phyloP scores from a whole-genome alignment of 2,329 filamentous ascomycete genomes.

The Sporothrix luriei region DNA sequence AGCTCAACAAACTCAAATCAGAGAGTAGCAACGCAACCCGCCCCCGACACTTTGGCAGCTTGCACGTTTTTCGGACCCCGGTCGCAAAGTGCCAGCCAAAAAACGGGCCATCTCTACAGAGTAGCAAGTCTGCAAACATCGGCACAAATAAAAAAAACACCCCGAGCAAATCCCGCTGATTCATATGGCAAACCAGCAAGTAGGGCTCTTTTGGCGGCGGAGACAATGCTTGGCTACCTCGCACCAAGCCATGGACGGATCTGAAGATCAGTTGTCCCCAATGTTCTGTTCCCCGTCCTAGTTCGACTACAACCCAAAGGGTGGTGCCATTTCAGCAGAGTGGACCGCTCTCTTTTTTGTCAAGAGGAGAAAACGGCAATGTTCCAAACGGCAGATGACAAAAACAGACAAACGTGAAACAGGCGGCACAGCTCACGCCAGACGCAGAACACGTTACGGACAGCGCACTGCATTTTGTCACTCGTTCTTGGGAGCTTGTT shows the following conservation, averaged over 20 bases:
- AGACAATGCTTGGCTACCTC: not conserved
- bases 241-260: not conserved
- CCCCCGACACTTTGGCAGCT: not conserved
- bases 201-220: not conserved
- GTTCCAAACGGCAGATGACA: constrained; percentile 16
- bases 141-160: not conserved
- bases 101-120: not conserved
- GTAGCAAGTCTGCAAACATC: not conserved
- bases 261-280: not conserved
- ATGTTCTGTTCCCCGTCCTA: not conserved
- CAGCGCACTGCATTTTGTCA: not conserved
- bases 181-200: not conserved
- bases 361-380: not conserved
- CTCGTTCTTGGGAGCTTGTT: not conserved
- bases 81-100: not conserved
- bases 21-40: not conserved
- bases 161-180: not conserved
- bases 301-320: not conserved
- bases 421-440: constrained; percentile 17
- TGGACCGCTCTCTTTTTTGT: not conserved
- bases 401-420: constrained; percentile 18
- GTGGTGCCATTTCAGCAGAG: not conserved
- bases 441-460: not conserved
- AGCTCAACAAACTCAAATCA: constrained; percentile 3
- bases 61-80: not conserved